phyloP scores from a whole-genome alignment of 768 basidiomycete genomes.

The Mycena filopes region DNA sequence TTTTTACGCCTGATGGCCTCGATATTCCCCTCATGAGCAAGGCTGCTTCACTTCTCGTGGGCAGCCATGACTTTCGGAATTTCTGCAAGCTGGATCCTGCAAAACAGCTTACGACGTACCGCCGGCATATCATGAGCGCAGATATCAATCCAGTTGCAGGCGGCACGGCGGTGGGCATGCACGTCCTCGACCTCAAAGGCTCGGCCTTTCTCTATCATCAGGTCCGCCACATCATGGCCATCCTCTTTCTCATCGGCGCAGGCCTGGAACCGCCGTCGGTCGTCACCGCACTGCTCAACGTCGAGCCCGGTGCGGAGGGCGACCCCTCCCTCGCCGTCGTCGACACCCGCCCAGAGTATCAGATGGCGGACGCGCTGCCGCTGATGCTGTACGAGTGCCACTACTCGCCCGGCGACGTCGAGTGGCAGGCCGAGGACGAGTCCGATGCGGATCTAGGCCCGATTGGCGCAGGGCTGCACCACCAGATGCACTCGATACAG shows the following conservation, averaged over 20 bases:
- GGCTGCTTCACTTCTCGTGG: constrained; percentile 77
- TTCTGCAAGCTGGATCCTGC: constrained; percentile 92
- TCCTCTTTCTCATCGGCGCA: constrained; percentile 89
- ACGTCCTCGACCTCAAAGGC: constrained; percentile 87
- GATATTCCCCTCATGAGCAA: constrained; percentile 80
- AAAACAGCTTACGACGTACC: constrained; percentile 90
- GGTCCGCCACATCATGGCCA: constrained; percentile 93
- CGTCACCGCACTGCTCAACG: constrained; percentile 79
- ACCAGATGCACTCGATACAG: constrained; percentile 63
- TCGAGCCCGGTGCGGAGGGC: constrained; percentile 56
- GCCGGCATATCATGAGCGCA: constrained; percentile 73
- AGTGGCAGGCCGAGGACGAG: constrained; percentile 70
- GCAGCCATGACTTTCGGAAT: constrained; percentile 96
- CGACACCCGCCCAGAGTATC: constrained; percentile 85
- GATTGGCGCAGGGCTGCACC: constrained; percentile 49
- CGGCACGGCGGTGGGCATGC: constrained; percentile 47
- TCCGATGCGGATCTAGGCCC: constrained; percentile 33
- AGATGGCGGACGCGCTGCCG: constrained; percentile 93
- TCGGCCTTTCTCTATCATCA: constrained; percentile 95
- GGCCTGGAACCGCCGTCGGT: constrained; percentile 80
- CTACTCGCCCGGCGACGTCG: constrained; percentile 71
- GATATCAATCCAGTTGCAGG: constrained; percentile 62
- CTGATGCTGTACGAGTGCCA: constrained; percentile 93
- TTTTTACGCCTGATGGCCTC: constrained; percentile 79
- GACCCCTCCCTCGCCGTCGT: constrained; percentile 55